A percentile compares a stretch with the other conserved stretches of the same genome.
Conservation (phyloP, 176 grass and related monocot genomes). For the Musa itinerans region DNA sequence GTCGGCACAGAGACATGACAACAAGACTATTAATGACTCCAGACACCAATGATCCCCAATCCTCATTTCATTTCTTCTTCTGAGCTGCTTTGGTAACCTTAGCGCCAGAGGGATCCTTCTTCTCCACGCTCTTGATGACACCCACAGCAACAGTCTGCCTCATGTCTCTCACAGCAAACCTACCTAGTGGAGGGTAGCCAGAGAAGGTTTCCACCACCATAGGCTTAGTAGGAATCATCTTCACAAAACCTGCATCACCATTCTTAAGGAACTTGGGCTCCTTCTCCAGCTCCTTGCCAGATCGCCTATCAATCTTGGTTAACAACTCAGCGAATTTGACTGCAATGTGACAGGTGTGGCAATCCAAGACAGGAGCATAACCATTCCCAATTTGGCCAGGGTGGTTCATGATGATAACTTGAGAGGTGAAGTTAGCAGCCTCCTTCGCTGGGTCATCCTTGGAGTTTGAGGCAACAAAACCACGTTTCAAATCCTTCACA, state of each 20-base stretch:
- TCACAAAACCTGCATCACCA: not conserved
- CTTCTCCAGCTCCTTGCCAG: constrained; percentile 7
- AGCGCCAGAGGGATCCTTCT: constrained; percentile 5
- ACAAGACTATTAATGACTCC: not conserved
- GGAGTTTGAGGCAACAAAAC: constrained; percentile 6
- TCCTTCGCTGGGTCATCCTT: constrained; percentile 12
- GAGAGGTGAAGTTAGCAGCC: not conserved
- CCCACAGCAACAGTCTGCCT: constrained; percentile 3
- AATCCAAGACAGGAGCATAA: constrained; percentile 9
- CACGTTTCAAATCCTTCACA: constrained; percentile 9
- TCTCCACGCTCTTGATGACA: constrained; percentile 4
- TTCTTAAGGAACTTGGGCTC: constrained; percentile 8
- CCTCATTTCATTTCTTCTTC: constrained; percentile 7
- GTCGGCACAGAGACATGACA: not conserved
- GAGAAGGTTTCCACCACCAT: constrained; percentile 12
- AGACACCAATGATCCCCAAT: not conserved
- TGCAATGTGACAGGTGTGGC: not conserved
- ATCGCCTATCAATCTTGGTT: constrained; percentile 3
- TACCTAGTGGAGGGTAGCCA: not conserved
- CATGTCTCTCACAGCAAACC: constrained; percentile 4
- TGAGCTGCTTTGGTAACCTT: constrained; percentile 5
- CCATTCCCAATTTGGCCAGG: constrained; percentile 6
- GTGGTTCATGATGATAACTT: constrained; percentile 12
- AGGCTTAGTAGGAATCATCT: constrained; percentile 3
- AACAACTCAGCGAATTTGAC: not conserved